Evolutionary conservation across 2,329 filamentous ascomycete genomes (phyloP).

Genomic region (Cercospora beticola): DNA sequence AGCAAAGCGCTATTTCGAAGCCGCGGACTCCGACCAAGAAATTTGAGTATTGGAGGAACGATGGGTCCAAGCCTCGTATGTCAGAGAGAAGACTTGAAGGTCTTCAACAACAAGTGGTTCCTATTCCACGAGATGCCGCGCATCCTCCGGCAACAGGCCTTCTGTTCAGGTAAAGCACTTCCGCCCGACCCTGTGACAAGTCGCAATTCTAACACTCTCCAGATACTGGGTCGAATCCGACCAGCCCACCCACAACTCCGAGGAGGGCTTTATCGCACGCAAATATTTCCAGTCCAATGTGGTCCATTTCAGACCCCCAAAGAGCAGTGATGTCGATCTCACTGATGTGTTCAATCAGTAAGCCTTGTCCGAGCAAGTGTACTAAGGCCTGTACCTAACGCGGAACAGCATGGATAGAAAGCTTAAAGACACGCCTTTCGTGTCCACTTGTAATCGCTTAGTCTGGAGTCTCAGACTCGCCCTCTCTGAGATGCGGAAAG

Average conservation of each 20-base stretch:
- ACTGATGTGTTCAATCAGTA: constrained; percentile 4
- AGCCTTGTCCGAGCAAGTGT: neutral
- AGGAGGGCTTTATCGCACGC: neutral
- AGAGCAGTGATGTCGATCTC: neutral
- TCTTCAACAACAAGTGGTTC: neutral
- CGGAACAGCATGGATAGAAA: neutral
- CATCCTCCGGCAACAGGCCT: neutral
- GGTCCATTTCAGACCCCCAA: neutral
- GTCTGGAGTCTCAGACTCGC: constrained; percentile 19
- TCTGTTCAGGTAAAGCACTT: neutral
- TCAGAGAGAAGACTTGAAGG: neutral
- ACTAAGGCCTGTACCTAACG: neutral
- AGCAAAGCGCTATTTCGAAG: neutral
- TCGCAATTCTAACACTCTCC: neutral
- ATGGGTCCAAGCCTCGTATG: neutral
- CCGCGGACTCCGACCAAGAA: neutral
- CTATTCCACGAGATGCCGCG: neutral
- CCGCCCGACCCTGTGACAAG: too few relatives aligned
- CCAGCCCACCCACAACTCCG: neutral
- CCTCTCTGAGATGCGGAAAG: constrained; percentile 7
- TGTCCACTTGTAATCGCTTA: constrained; percentile 19
- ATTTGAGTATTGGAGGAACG: neutral
- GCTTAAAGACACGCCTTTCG: constrained; percentile 11
- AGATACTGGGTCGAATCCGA: neutral
- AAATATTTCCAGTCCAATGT: neutral